Base-by-base conservation (phyloP, 495 filamentous ascomycete genomes). In the Xanthoparmelia taractica region DNA sequence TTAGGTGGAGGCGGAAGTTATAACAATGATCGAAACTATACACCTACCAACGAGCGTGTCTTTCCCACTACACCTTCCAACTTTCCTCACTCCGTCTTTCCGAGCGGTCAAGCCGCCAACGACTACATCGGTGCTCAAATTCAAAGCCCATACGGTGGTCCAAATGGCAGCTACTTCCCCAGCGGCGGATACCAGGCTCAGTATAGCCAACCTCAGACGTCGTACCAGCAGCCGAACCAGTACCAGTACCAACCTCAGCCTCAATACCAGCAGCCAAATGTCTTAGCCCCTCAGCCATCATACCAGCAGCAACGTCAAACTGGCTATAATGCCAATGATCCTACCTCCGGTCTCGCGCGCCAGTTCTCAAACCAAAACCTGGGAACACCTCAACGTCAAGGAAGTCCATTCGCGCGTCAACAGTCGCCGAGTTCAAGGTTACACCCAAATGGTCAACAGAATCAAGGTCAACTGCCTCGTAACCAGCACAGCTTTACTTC, bases 351-450 rank as follows among this genome's bases (percentile, higher is more conserved):
- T 29, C 80, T 99, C 56, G 91, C 90, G 66, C 90, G 96, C 70
- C 94, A 99, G 72, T 92, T 99, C 72, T 94, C 93, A 41, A 92
- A 97, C 74, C 94, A 99, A 80, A 96, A 97, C 73, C 83, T 97
- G 11, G 89, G 88, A 58, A 80, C 84, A 57, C 83, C 81, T 55
- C 79, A 77, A 59, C 82, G 90, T 33, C 74, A 79, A 66, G 77
- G 76, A 4, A 85, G 87, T 62, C 82, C 89, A 58, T 90, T 89
- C 68, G 79, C 77, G 68, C 85, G 90, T 40, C 82, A 90, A 52
- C 80, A 82, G 8, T 88, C 89, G 13, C 87, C 90, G 8, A 81
- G 74, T 48, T 86, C 88, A 69, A 84, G 93, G 55, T 89, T 63
- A 3, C 40, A 59, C 90, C 56, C 84, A 89, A 61, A 95, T 90